These are phyloP conservation scores for Oleoguttula mirabilis DNA, from an alignment of 495 filamentous ascomycete genomes.

Conservation along the genomic window DNA sequence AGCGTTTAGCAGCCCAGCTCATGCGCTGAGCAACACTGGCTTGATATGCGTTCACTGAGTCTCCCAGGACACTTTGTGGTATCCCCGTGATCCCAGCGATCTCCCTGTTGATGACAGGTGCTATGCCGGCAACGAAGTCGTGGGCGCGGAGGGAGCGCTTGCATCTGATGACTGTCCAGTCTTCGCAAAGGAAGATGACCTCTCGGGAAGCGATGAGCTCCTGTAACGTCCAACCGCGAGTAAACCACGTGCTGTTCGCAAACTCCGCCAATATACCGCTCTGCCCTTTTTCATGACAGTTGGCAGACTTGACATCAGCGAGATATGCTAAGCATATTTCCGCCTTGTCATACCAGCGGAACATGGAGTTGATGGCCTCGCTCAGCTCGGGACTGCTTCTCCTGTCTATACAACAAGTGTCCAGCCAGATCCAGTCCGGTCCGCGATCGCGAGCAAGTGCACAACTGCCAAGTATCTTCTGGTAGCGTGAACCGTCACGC, in stretches of 20 bases:
- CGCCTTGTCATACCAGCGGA: slow-evolving; percentile 9
- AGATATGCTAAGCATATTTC: slow-evolving; percentile 12
- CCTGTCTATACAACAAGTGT: slow-evolving; percentile 21
- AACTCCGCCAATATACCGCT: neutral
- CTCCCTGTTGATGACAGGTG: neutral
- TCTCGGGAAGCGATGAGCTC: slow-evolving; percentile 15
- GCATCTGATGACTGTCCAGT: neutral
- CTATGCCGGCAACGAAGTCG: neutral
- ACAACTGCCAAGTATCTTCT: neutral
- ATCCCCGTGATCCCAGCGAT: neutral
- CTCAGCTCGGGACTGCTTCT: slow-evolving; percentile 14
- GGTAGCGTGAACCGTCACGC: neutral
- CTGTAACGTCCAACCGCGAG: slow-evolving; percentile 18
- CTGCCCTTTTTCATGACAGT: neutral
- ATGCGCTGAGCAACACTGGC: slow-evolving; percentile 15
- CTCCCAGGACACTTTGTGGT: slow-evolving; percentile 5
- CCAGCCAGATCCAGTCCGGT: slow-evolving; percentile 13
- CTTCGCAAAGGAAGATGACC: neutral
- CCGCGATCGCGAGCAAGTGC: neutral
- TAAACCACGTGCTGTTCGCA: slow-evolving; percentile 15
- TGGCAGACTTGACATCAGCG: slow-evolving; percentile 1
- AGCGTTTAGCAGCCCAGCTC: slow-evolving; percentile 15
- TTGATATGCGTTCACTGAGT: neutral
- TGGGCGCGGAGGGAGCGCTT: no score
- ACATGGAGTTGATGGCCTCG: slow-evolving; percentile 20